Percentiles rank a stretch among this genome's conserved stretches.
Conservation (phyloP, 164 flowering plant genomes). For the Liriodendron chinense region DNA sequence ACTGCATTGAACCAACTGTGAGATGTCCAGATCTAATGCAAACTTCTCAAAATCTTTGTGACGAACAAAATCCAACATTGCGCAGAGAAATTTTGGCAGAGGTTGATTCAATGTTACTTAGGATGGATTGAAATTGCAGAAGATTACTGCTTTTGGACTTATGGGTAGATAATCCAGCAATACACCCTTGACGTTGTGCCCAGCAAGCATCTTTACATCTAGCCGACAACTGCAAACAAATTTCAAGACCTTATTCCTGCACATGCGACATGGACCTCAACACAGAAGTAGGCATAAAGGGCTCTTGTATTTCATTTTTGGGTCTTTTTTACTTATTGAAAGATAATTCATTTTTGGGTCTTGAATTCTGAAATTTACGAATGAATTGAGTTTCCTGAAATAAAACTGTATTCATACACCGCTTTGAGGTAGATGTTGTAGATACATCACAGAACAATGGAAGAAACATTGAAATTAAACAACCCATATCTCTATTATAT, state of each 20-base stretch:
- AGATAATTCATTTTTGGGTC: background rate
- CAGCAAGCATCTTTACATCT: background rate
- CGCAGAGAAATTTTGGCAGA: too few relatives aligned
- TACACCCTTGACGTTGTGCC: background rate
- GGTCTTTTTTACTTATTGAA: background rate
- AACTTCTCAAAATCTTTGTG: too few relatives aligned
- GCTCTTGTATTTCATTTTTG: background rate
- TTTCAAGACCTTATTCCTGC: background rate
- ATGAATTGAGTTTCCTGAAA: background rate
- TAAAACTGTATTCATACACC: background rate
- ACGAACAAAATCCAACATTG: too few relatives aligned
- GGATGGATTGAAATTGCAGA: too few relatives aligned
- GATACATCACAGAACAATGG: background rate
- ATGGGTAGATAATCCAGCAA: background rate
- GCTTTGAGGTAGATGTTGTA: background rate
- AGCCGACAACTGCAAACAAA: background rate
- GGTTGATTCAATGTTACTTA: too few relatives aligned
- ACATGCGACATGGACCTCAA: background rate
- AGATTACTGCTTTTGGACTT: background rate
- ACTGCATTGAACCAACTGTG: too few relatives aligned
- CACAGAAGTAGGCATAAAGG: background rate
- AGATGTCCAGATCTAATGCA: too few relatives aligned
- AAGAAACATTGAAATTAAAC: slow-evolving; percentile 6
- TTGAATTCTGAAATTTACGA: background rate
- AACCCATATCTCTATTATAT: background rate